Evolutionary conservation across 768 basidiomycete genomes (phyloP).

Genomic region (Phlegmacium glaucopus): DNA sequence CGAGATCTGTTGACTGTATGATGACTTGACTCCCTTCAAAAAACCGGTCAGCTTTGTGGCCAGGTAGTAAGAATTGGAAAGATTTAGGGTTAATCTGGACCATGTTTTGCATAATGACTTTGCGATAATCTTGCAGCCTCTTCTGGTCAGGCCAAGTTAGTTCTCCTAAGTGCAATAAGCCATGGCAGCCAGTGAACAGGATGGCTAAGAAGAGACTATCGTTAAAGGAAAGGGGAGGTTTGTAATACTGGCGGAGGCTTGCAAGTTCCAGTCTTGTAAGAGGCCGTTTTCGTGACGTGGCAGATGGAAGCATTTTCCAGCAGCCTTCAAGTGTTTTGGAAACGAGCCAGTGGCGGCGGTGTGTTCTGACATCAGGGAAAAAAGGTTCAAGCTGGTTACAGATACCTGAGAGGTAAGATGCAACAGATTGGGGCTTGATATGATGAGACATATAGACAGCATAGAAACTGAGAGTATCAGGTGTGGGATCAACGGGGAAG

Average conservation of each 20-base stretch:
- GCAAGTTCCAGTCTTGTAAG: constrained; percentile 14
- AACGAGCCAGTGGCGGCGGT: constrained; percentile 4
- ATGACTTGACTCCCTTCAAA: neutral
- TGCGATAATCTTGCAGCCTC: neutral
- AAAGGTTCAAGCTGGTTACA: constrained; percentile 27
- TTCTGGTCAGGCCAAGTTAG: neutral
- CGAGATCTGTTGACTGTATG: neutral
- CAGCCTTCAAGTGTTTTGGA: constrained; percentile 6
- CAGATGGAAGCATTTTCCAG: neutral
- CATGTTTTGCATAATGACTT: neutral
- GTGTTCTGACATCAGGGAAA: constrained; percentile 24
- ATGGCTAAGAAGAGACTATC: constrained; percentile 27
- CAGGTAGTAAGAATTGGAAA: neutral
- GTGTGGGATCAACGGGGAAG: constrained; percentile 20
- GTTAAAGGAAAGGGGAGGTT: constrained; percentile 11
- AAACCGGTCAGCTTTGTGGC: neutral
- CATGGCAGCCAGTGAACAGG: constrained; percentile 3
- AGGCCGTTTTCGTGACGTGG: constrained; percentile 23
- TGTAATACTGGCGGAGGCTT: neutral
- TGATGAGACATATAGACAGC: constrained; percentile 26
- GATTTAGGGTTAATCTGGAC: neutral
- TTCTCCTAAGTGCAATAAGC: neutral
- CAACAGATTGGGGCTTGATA: constrained; percentile 23
- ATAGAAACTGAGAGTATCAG: constrained; percentile 30
- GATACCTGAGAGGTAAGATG: constrained; percentile 34